A percentile compares a stretch with the other conserved stretches of the same genome.
Evolutionary conservation across 257 asterid genomes (phyloP).

Genomic region (Solanum verrucosum): DNA sequence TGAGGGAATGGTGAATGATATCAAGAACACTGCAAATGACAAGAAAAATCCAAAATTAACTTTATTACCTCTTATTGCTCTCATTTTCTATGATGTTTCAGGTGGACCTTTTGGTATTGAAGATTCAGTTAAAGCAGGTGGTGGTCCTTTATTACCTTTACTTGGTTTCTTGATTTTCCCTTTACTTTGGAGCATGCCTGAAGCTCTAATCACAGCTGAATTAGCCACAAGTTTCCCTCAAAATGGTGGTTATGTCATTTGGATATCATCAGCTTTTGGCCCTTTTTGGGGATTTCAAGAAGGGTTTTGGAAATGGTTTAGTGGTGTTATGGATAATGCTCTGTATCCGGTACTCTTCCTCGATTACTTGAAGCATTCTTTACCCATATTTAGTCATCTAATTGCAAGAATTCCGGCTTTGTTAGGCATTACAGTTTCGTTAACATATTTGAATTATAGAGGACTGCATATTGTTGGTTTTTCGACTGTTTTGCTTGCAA

Average conservation of each 20-base stretch:
- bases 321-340: slow-evolving; percentile 94
- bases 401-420: slow-evolving; percentile 22
- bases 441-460: slow-evolving; percentile 7
- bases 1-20: background rate
- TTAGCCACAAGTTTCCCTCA: slow-evolving; percentile 31
- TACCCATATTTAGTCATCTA: slow-evolving; percentile 37
- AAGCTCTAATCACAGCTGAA: slow-evolving; percentile 30
- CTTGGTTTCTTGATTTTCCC: slow-evolving; percentile 24
- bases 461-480: slow-evolving; percentile 9
- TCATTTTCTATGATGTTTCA: slow-evolving; percentile 30
- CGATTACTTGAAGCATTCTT: slow-evolving; percentile 76
- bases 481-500: slow-evolving; percentile 3
- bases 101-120: slow-evolving; percentile 38
- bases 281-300: slow-evolving; percentile 27
- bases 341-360: slow-evolving; percentile 86
- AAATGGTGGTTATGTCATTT: slow-evolving; percentile 29
- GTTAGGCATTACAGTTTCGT: background rate
- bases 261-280: slow-evolving; percentile 32
- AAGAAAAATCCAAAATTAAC: background rate
- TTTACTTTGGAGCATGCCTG: slow-evolving; percentile 26
- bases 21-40: background rate
- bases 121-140: slow-evolving; percentile 25
- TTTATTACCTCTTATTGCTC: slow-evolving; percentile 20
- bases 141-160: slow-evolving; percentile 23
- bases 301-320: slow-evolving; percentile 85